Base-by-base conservation (phyloP, 352 stramenopile species). In the Globisporangium cylindrosporum region DNA sequence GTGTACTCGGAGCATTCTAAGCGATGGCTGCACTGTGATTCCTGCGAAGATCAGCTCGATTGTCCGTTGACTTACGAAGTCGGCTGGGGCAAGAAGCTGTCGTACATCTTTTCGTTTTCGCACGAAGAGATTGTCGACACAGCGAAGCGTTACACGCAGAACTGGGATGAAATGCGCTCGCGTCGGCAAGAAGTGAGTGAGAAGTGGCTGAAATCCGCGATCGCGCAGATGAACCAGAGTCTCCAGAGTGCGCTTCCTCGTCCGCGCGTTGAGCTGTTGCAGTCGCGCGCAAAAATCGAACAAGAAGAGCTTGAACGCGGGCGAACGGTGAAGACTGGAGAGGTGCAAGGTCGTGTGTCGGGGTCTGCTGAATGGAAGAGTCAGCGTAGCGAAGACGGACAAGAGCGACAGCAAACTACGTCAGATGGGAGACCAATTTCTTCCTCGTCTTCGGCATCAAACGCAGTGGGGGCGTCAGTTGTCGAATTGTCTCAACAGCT, bases 81-180 rank as follows among this genome's bases (percentile, higher is more conserved):
- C 62, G 96, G 94, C 12, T 98, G 96, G 94, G 94, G 93, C 1
- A 99, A 99, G 63, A 89, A 97, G 46, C 73, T 98, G 0, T 94
- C 83, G 63, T 98, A 98, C 70, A 93, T 98, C 38, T 90, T 98
- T 67, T 94, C 94, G 6, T 91, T 96, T 58, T 81, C 78, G 5
- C 76, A 80, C 43, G 91, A 98, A 74, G 82, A 97, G 74, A 81
- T 98, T 10, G 83, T 96, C 22, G 96, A 99, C 74, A 90, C 96
- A 1, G 95, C 94, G 9, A 82, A 82, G 49, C 64, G 88, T 8
- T 95, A 95, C 66, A 94, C 88, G 1, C 73, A 80, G 29, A 82
- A 88, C 32, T 95, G 80, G 79, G 74, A 83, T 12, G 81, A 78
- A 1, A 88, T 94, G 80, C 72, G 75, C 8, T 55, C 76, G 32